Evolutionary conservation across 2,329 filamentous ascomycete species (phyloP), one percentile per base, ranked within the genome.

Genomic region (Calycina marina): DNA sequence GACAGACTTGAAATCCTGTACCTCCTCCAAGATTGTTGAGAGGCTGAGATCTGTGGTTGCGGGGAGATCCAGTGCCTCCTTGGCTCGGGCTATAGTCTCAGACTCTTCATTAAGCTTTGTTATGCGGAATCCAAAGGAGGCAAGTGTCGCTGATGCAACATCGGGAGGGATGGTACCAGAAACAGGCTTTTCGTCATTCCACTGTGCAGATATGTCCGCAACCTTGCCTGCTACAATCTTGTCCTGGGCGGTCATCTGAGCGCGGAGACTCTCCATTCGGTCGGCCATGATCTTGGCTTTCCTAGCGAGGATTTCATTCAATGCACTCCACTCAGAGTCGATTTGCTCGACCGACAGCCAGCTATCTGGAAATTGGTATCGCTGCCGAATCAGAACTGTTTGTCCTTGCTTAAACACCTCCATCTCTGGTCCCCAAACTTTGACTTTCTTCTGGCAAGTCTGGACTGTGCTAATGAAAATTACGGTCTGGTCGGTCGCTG

Each of bases 401-500:
- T 96, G 85, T 32, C 92, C 90, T 58, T 96, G 86, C 17, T 85
- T 76, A 63, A 99, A 99, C 29, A 84, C 79, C 48, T 93, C 86
- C 25, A 99, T 83, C 54, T 98, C 90, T 0, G 88, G 88, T 5
- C 84, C 85, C 90, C 90, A 98, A 4, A 78, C 63, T 56, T 85
- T 88, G 31, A 92, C 86, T 53, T 92, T 92, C 30, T 85, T 77
- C 62, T 92, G 93, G 61, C 85, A 94, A 50, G 83, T 83, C 58
- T 98, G 90, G 4, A 98, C 90, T 33, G 88, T 86, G 1, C 92
- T 98, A 52, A 99, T 98, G 58, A 98, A 98, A 22, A 90, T 84
- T 4, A 99, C 92, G 14, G 92, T 90, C 53, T 96, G 86, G 1
- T 88, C 88, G 4, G 90, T 99, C 1, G 90, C 96, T 4, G 83